Conservation (phyloP, 306 rosid genomes). For the Sindora glabra region DNA sequence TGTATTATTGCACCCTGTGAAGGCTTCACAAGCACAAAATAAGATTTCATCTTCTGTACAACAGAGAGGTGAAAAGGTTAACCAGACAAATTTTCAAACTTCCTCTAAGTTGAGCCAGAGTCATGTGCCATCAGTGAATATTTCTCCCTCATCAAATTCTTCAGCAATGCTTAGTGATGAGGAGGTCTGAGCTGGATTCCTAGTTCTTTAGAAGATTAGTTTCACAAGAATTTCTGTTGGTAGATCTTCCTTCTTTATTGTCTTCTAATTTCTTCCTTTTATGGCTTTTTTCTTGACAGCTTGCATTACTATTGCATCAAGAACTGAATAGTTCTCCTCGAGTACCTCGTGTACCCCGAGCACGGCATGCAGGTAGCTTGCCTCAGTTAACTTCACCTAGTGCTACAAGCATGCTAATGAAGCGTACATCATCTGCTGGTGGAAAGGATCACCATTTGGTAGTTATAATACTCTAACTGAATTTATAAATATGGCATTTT, state of each 20-base stretch:
- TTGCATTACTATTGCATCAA: conserved; percentile 88
- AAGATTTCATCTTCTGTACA: conserved; percentile 50
- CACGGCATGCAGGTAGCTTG: conserved; percentile 68
- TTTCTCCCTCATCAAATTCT: conserved; percentile 53
- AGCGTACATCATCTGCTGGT: conserved; percentile 63
- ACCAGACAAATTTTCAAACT: conserved; percentile 45
- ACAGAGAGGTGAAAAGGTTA: conserved; percentile 64
- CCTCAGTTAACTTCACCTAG: conserved; percentile 74
- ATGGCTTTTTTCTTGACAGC: conserved; percentile 34
- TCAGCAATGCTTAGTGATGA: conserved; percentile 76
- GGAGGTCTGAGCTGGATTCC: conserved; percentile 55
- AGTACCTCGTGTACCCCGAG: conserved; percentile 97
- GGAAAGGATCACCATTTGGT: conserved; percentile 77
- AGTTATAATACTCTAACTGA: conserved; percentile 12
- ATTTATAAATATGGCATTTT: neutral
- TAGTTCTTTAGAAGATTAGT: neutral
- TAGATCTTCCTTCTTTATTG: neutral
- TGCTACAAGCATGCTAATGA: conserved; percentile 65
- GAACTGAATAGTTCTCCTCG: conserved; percentile 96
- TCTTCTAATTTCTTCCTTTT: neutral
- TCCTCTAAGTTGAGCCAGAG: conserved; percentile 69
- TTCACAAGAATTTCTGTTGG: neutral
- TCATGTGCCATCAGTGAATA: conserved; percentile 40
- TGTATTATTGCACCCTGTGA: conserved; percentile 43
- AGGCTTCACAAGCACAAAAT: conserved; percentile 44